A percentile compares a stretch with the other conserved stretches of the same genome.
Conservation (phyloP, 2,329 filamentous ascomycete species). For the Thielaviopsis cerberus region DNA sequence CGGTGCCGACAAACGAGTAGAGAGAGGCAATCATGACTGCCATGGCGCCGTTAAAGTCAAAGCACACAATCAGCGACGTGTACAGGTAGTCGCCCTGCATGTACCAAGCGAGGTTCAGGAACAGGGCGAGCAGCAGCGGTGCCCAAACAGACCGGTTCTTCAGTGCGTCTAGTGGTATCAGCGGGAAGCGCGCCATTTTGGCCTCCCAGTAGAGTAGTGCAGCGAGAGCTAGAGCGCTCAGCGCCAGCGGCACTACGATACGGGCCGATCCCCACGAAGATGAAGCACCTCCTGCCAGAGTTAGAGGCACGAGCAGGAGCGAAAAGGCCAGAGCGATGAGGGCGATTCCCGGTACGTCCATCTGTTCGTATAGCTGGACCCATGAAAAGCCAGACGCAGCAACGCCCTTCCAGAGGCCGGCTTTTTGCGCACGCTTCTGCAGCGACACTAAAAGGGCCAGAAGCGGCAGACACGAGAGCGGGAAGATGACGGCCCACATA, state of each 20-base stretch:
- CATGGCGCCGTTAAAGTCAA: slow-evolving; percentile 35
- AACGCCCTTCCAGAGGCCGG: slow-evolving; percentile 25
- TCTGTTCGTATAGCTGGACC: slow-evolving; percentile 27
- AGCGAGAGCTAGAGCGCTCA: slow-evolving; percentile 29
- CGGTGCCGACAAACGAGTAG: slow-evolving; percentile 37
- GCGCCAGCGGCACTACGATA: slow-evolving; percentile 25
- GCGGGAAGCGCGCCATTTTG: slow-evolving; percentile 28
- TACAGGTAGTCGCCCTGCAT: slow-evolving; percentile 48
- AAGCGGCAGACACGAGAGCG: slow-evolving; percentile 36
- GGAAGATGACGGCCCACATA: slow-evolving; percentile 46
- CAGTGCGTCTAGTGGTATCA: slow-evolving; percentile 41
- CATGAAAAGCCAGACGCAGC: slow-evolving; percentile 17
- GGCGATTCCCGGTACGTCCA: slow-evolving; percentile 27
- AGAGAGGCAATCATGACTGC: slow-evolving; percentile 41
- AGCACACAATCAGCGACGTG: slow-evolving; percentile 41
- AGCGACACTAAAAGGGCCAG: slow-evolving; percentile 32
- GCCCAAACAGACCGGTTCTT: slow-evolving; percentile 47
- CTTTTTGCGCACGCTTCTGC: slow-evolving; percentile 30
- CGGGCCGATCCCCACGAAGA: slow-evolving; percentile 21
- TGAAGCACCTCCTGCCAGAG: slow-evolving; percentile 24
- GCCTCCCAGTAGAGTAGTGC: slow-evolving; percentile 30
- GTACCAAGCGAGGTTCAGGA: slow-evolving; percentile 41
- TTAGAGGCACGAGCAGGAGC: slow-evolving; percentile 26
- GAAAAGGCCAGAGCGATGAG: slow-evolving; percentile 27
- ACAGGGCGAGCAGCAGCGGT: slow-evolving; percentile 37